Evolutionary conservation across 768 basidiomycete genomes (phyloP).

Genomic region (Suillus occidentalis): DNA sequence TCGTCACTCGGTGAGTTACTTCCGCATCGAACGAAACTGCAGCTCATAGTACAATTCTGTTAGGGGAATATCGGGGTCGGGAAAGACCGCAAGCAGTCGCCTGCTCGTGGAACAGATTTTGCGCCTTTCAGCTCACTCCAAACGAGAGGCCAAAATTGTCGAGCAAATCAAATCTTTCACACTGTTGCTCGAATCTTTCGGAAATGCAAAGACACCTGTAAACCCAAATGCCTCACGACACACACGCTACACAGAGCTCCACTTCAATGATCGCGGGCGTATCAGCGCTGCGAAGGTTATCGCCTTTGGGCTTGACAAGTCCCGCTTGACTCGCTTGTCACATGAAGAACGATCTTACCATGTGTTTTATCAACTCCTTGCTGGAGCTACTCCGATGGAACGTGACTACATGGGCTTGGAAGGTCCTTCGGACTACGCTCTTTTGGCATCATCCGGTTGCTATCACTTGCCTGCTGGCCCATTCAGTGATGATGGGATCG

Average conservation of each 20-base stretch:
- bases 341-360: slow-evolving; percentile 67
- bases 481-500: slow-evolving; percentile 59
- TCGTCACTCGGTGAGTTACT: slow-evolving; percentile 54
- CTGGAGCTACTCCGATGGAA: slow-evolving; percentile 56
- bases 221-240: slow-evolving; percentile 67
- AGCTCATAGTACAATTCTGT: slow-evolving; percentile 17
- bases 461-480: slow-evolving; percentile 65
- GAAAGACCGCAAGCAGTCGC: slow-evolving; percentile 52
- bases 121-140: slow-evolving; percentile 58
- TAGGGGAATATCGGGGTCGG: slow-evolving; percentile 66
- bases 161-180: slow-evolving; percentile 57
- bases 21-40: slow-evolving; percentile 5
- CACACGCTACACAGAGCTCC: slow-evolving; percentile 59
- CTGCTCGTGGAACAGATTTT: slow-evolving; percentile 60
- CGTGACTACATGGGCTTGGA: slow-evolving; percentile 54
- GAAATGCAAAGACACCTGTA: slow-evolving; percentile 61
- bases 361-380: slow-evolving; percentile 65
- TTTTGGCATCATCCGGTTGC: slow-evolving; percentile 58
- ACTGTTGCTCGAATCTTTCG: slow-evolving; percentile 62
- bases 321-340: slow-evolving; percentile 48
- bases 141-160: slow-evolving; percentile 49
- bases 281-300: slow-evolving; percentile 58
- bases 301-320: slow-evolving; percentile 65
- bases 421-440: slow-evolving; percentile 56
- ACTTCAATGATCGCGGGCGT: slow-evolving; percentile 55